Percentiles rank a stretch among this genome's conserved stretches.
Evolutionary conservation across 2,329 filamentous ascomycete species (phyloP).

Genomic region (Aspergillus sojae): DNA sequence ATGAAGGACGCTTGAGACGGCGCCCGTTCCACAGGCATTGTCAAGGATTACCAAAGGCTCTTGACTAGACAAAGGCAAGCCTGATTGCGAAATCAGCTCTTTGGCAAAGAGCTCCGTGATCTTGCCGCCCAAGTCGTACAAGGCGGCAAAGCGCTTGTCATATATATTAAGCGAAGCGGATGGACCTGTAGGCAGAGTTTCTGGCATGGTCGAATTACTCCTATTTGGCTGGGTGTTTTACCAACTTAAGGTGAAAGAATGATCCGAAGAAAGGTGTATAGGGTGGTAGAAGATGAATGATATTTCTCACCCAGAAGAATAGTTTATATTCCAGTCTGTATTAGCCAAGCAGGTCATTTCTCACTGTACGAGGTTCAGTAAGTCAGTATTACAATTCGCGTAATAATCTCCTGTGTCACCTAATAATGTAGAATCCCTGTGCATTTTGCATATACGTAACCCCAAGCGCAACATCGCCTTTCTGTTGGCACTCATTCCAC

Average conservation of each 20-base stretch:
- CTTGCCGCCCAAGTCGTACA: conserved; percentile 34
- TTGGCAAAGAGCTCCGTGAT: conserved; percentile 34
- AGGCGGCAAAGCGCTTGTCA: conserved; percentile 23
- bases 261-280: too few relatives aligned
- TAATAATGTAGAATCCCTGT: not conserved
- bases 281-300: too few relatives aligned
- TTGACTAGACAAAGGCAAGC: conserved; percentile 24
- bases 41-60: conserved; percentile 49
- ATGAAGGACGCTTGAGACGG: conserved; percentile 52
- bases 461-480: not conserved
- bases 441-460: not conserved
- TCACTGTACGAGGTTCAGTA: too few relatives aligned
- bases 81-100: conserved; percentile 32
- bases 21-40: conserved; percentile 57
- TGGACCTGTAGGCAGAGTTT: too few relatives aligned
- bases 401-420: not conserved
- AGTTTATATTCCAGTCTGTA: too few relatives aligned
- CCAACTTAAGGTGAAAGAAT: too few relatives aligned
- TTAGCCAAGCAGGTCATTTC: too few relatives aligned
- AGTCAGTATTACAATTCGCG: too few relatives aligned
- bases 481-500: too few relatives aligned
- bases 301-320: too few relatives aligned
- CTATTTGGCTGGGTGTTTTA: too few relatives aligned
- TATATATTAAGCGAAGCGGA: not conserved
- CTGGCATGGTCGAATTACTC: too few relatives aligned